Evolutionary conservation across 345 rosid species (phyloP).

Genomic region (Salix brachista): DNA sequence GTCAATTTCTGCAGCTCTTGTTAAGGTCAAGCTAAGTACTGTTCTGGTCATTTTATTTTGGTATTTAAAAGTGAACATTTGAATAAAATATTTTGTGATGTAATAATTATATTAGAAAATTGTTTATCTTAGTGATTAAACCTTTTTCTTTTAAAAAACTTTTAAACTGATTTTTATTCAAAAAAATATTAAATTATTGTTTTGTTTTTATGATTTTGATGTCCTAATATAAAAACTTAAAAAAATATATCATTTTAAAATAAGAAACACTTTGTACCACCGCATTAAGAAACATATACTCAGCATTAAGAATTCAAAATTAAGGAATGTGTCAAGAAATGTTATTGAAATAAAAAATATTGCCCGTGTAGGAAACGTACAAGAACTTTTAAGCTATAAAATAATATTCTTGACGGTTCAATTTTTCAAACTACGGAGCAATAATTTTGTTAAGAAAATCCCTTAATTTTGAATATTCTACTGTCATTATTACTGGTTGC

Average conservation of each 20-base stretch:
- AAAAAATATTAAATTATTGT: too few species aligned
- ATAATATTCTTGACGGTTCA: neutral
- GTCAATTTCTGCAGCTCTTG: neutral
- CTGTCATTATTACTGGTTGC: neutral
- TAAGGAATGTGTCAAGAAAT: neutral
- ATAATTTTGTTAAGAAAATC: neutral
- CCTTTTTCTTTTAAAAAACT: neutral
- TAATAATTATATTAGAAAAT: too few species aligned
- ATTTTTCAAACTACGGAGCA: neutral
- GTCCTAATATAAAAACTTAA: too few species aligned
- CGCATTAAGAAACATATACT: too few species aligned
- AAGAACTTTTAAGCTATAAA: neutral
- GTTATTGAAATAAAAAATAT: neutral
- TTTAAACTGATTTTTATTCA: too few species aligned
- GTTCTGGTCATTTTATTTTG: neutral
- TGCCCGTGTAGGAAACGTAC: neutral
- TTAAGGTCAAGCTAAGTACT: neutral
- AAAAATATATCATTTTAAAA: too few species aligned
- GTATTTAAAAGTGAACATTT: neutral
- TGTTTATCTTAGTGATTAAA: too few species aligned
- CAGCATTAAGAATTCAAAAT: neutral
- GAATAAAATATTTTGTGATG: too few species aligned
- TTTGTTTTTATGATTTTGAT: too few species aligned
- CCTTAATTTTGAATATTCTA: neutral
- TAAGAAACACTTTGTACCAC: too few species aligned